Base-by-base conservation (phyloP, 2,329 filamentous ascomycete genomes). In the Exophiala lecanii-corni region DNA sequence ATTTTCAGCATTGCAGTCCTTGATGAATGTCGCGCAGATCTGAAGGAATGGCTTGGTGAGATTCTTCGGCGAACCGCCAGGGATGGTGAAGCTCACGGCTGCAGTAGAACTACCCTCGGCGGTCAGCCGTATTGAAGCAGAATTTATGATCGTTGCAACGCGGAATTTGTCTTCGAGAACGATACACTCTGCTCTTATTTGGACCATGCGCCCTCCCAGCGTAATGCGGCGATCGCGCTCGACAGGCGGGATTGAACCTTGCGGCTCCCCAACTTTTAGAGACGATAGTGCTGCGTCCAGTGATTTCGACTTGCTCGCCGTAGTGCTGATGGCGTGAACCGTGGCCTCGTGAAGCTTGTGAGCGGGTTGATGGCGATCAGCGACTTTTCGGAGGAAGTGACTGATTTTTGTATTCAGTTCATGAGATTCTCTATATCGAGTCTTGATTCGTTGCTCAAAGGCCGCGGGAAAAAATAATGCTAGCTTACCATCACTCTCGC, bases 291-390 rank as follows among this genome's bases (percentile, higher is more conserved):
- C 25, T 7, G 38, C 36, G 19, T 58, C 57, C 5, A 62, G 39
- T 34, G 56, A 35, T 9, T 36, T 36, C 16, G 41, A 7, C 4
- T 41, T 41, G 26, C 30, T 37, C 17, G 34, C 21, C 50, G 25
- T 28, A 28, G 25, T 28, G 25, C 39, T 47, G 31, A 42, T 50
- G 5, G 54, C 50, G 32, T 60, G 49, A 5, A 63, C 19, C 1
- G 52, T 62, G 9, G 67, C 65, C 33, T 68, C 59, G 20, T 66
- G 58, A 10, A 70, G 63, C 18, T 43, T 43, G 2, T 38, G 41
- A 36, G 41, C 32, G 2, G 65, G 65, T 32, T 69, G 60, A 36
- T 68, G 56, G 31, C 59, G 58, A 7, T 58, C 52, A 10, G 54
- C 50, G 13, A 62, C 52, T 1, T 45, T 55, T 2, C 23, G 36